phyloP scores from a whole-genome alignment of 495 filamentous ascomycete species.

The Hypoxylon rickii region DNA sequence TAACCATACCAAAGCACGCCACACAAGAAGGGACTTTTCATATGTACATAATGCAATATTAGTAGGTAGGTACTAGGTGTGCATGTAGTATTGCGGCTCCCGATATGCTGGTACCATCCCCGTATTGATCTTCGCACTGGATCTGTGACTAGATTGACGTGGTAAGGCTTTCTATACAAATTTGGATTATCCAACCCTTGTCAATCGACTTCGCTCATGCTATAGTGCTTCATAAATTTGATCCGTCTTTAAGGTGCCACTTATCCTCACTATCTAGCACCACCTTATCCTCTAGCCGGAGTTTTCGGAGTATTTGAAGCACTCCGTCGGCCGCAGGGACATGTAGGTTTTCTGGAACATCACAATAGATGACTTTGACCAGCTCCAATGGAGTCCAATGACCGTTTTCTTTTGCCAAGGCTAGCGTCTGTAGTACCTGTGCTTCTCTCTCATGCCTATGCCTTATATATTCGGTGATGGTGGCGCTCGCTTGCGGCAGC shows the following conservation, averaged over 20 bases:
- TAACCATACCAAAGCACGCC: no score
- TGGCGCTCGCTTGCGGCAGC: slow-evolving; percentile 65
- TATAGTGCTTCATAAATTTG: slow-evolving; percentile 44
- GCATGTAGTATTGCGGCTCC: no score
- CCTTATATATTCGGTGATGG: slow-evolving; percentile 77
- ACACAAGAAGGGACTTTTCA: not conserved
- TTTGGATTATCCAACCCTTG: no score
- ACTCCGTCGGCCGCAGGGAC: slow-evolving; percentile 71
- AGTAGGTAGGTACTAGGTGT: no score
- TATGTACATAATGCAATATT: not conserved
- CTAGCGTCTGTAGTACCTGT: slow-evolving; percentile 74
- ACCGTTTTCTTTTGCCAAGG: slow-evolving; percentile 39
- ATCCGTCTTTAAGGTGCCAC: slow-evolving; percentile 57
- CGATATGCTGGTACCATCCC: slow-evolving; percentile 21
- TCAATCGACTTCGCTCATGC: not conserved
- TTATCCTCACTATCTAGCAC: slow-evolving; percentile 52
- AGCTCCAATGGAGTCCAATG: slow-evolving; percentile 76
- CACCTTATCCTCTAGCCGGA: slow-evolving; percentile 68
- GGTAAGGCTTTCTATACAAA: not conserved
- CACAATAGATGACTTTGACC: slow-evolving; percentile 82
- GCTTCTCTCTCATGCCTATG: slow-evolving; percentile 81
- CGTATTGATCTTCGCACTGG: slow-evolving; percentile 7
- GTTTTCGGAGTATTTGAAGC: slow-evolving; percentile 69
- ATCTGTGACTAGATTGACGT: slow-evolving; percentile 7
- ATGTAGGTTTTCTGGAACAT: slow-evolving; percentile 76